Base-by-base conservation (phyloP, 257 asterid species). In the Solanum rostratum region DNA sequence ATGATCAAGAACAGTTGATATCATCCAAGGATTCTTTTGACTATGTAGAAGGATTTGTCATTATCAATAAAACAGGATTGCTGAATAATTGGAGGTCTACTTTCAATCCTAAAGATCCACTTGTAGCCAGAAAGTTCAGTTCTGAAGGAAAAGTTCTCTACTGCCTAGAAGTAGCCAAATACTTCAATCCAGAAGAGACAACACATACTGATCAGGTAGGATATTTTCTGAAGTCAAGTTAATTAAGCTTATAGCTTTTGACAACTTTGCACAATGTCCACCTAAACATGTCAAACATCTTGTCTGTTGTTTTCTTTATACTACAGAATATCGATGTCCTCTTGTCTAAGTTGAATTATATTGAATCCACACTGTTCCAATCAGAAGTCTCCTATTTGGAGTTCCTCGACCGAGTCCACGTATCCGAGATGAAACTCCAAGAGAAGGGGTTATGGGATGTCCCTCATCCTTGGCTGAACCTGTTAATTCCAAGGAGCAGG, bases 391-490 rank as follows among this genome's bases (percentile, higher is more conserved):
- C 98, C 15, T 97, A 95, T 49, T 88, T 90, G 18, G 93, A 93
- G 20, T 95, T 95, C 84, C 88, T 97, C 11, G 94, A 97, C 78
- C 90, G 99, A 86, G 97, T 95, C 7, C 98, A 97, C 53, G 89
- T 89, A 3, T 89, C 96, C 7, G 98, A 94, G 86, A 84, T 88
- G 80, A 94, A 91, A 89, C 98, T 94, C 59, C 86, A 86, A 53
- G 89, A 88, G 79, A 90, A 91, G 45, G 98, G 99, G 27, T 43
- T 97, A 84, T 95, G 99, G 99, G 99, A 97, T 27, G 89, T 97
- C 52, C 96, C 98, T 65, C 98, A 97, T 84, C 99, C 99, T 12
- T 97, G 99, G 98, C 88, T 97, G 39, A 97, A 95, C 87, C 95
- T 97, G 66, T 91, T 95, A 22, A 68, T 97, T 83, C 98, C 98